Evolutionary conservation across 2,329 filamentous ascomycete species (phyloP), one percentile per base, ranked within the genome.

Genomic region (Colletotrichum sp.): DNA sequence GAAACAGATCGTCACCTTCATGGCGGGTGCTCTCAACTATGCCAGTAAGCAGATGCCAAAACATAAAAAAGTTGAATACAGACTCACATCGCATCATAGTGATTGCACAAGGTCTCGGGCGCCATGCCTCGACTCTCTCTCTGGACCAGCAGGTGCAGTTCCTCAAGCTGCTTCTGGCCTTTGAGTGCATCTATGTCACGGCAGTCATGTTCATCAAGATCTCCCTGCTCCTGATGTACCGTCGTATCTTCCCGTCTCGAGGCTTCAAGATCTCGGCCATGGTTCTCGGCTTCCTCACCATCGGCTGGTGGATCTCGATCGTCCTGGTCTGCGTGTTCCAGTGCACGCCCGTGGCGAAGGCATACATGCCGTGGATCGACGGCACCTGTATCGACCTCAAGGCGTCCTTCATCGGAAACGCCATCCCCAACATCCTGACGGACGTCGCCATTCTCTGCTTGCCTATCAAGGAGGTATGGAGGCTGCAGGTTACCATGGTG

Each of bases 351-450:
- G 81, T 87, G 26, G 36, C 77, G 4, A 84, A 81, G 63, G 80
- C 82, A 2, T 87, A 83, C 82, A 71, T 82, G 28, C 80, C 80
- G 0, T 80, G 72, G n/a, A 71, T 83, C 6, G 78, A 79, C 1
- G 85, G 85, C 2, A 78, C 74, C 4, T 88, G 86, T 75, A 85
- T 87, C 78, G 78, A 86, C 71, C 79, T 84, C 6, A 83, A 83
- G 77, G 81, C 75, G 4, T 82, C 81, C 4, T 86, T 88, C 65
- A 83, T 88, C 64, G 85, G 84, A n/a, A 87, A 87, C 77, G 83
- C 83, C 6, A 81, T 87, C 1, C 85, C 85, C 5, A 86, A 85
- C 65, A 84, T 86, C 64, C 56, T 83, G n/a, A 84, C 82, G 9
- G 84, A 86, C 72, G 69, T 84, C 2, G 79, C 81, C 58, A 86